Conservation (phyloP, 225 moss, liverwort and hornwort species). For the Anthoceros angustus region DNA sequence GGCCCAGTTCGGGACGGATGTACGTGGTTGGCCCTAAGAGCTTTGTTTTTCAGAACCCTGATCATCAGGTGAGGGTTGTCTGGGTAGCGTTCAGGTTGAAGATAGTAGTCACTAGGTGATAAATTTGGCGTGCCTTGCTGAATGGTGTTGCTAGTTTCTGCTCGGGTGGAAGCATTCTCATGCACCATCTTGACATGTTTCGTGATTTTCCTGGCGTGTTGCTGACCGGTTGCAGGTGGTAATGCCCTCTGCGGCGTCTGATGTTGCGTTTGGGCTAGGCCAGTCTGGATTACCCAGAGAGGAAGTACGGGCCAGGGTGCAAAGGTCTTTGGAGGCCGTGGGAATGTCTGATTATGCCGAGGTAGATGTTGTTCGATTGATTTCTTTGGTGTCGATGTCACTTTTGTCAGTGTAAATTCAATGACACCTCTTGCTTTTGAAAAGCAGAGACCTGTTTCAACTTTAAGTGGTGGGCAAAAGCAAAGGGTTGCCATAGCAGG, state of each 20-base stretch:
- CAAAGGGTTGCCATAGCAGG: slow-evolving; percentile 94
- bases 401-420: background rate
- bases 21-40: slow-evolving; percentile 65
- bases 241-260: slow-evolving; percentile 95
- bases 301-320: slow-evolving; percentile 58
- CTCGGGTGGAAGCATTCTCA: background rate
- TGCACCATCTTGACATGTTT: background rate
- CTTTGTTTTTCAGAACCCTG: slow-evolving; percentile 96
- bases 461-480: slow-evolving; percentile 90
- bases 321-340: slow-evolving; percentile 51
- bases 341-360: slow-evolving; percentile 72
- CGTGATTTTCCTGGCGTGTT: background rate
- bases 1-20: slow-evolving; percentile 60
- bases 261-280: slow-evolving; percentile 86
- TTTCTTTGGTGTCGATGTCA: background rate
- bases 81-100: no score
- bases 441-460: slow-evolving; percentile 54
- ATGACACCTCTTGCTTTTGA: background rate
- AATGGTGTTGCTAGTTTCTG: background rate
- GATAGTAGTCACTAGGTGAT: no score
- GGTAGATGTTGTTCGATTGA: slow-evolving; percentile 7
- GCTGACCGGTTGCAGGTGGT: slow-evolving; percentile 36
- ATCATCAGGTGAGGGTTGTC: slow-evolving; percentile 44
- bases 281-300: slow-evolving; percentile 44
- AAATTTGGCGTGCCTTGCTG: no score